A percentile compares a stretch with the other conserved stretches of the same genome.
Evolutionary conservation across 352 stramenopile genomes (phyloP).

Genomic region (Phytophthora ohioensis): DNA sequence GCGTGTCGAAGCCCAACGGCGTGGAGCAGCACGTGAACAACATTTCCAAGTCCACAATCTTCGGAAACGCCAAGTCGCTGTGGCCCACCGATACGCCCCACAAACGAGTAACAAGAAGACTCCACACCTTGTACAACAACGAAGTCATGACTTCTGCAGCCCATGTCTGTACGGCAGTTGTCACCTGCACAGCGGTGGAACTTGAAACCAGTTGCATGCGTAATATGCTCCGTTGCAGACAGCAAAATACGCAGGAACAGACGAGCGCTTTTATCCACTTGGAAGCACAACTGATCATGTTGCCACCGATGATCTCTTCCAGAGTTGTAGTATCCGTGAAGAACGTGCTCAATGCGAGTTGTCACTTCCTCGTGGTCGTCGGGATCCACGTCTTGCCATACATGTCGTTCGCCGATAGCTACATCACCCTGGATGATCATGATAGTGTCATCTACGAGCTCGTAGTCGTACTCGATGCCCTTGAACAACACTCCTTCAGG

Average conservation of each 20-base stretch:
- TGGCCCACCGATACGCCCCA: slow-evolving; percentile 74
- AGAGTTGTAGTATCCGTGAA: slow-evolving; percentile 87
- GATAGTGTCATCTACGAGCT: slow-evolving; percentile 73
- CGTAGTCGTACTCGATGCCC: slow-evolving; percentile 86
- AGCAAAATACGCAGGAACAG: slow-evolving; percentile 52
- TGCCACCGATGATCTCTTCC: slow-evolving; percentile 80
- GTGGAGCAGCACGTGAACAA: slow-evolving; percentile 85
- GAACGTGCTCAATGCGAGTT: slow-evolving; percentile 39
- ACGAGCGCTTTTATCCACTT: slow-evolving; percentile 58
- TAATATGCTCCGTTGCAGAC: slow-evolving; percentile 72
- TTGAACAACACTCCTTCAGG: slow-evolving; percentile 66
- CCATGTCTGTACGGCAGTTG: slow-evolving; percentile 51
- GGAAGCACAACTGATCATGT: slow-evolving; percentile 70
- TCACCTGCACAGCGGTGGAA: slow-evolving; percentile 65
- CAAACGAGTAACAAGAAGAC: slow-evolving; percentile 82
- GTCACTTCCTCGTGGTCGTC: slow-evolving; percentile 10
- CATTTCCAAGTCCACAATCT: slow-evolving; percentile 77
- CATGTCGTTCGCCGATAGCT: slow-evolving; percentile 67
- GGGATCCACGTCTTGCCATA: slow-evolving; percentile 40
- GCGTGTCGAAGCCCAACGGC: slow-evolving; percentile 75
- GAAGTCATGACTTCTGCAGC: slow-evolving; percentile 62
- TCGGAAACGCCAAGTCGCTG: slow-evolving; percentile 74
- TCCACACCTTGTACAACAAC: slow-evolving; percentile 60
- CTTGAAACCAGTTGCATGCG: slow-evolving; percentile 66
- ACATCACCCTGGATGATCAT: slow-evolving; percentile 86